Evolutionary conservation across 1,284 basidiomycete species (phyloP).

Genomic region (Somion occarium): DNA sequence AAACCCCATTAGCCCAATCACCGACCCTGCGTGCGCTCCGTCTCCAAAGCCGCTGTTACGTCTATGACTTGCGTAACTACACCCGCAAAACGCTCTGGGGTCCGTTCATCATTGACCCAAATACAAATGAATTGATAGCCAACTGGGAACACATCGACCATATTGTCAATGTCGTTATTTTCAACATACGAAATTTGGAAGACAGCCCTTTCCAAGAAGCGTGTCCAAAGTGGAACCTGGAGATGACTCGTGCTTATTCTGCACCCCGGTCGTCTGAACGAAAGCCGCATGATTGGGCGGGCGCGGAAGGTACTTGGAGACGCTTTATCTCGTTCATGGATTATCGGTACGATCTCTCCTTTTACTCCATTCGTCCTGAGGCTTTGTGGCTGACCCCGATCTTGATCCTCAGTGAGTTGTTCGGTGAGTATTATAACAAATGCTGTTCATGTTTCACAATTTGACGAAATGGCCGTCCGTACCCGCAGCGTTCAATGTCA

Average conservation of each 20-base stretch:
- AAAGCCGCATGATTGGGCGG: conserved; percentile 56
- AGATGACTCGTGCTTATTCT: conserved; percentile 47
- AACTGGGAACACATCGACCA: conserved; percentile 62
- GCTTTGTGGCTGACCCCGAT: neutral
- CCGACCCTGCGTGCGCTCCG: conserved; percentile 25
- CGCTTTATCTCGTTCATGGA: conserved; percentile 73
- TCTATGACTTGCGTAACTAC: conserved; percentile 65
- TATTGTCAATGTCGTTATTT: conserved; percentile 51
- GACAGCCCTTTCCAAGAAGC: conserved; percentile 22
- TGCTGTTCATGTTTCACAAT: conserved; percentile 6
- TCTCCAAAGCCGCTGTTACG: conserved; percentile 45
- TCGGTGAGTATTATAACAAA: conserved; percentile 36
- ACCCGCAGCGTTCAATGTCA: conserved; percentile 56
- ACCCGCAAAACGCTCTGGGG: conserved; percentile 45
- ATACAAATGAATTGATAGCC: conserved; percentile 25
- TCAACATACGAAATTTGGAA: conserved; percentile 49
- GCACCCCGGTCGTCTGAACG: conserved; percentile 33
- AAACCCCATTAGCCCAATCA: neutral
- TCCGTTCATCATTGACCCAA: conserved; percentile 39
- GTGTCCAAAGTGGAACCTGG: conserved; percentile 44
- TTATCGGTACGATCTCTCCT: conserved; percentile 43
- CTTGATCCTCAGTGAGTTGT: conserved; percentile 43
- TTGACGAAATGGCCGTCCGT: conserved; percentile 8
- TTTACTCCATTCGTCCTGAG: too few species aligned
- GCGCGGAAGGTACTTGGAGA: conserved; percentile 64